Evolutionary conservation across 352 stramenopile species (phyloP).

Genomic region (Paralagenidium karlingii): DNA sequence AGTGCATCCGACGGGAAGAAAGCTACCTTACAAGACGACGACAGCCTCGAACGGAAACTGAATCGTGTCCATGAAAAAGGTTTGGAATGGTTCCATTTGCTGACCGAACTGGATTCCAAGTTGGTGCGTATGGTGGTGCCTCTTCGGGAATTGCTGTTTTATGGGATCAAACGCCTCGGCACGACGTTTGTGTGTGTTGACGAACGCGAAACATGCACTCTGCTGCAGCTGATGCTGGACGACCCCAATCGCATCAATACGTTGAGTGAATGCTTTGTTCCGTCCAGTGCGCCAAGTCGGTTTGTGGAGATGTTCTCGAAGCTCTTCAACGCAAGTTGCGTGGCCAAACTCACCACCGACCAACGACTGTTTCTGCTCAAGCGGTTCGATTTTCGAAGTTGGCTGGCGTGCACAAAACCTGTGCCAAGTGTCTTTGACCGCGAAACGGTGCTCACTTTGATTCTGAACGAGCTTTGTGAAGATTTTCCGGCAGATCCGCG

Average conservation of each 20-base stretch:
- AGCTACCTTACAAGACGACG: constrained; percentile 3
- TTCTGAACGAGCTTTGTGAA: constrained; percentile 52
- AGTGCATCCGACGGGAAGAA: not conserved
- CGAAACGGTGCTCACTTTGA: constrained; percentile 66
- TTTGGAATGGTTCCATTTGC: constrained; percentile 68
- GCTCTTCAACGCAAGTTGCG: constrained; percentile 61
- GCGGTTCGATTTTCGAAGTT: constrained; percentile 66
- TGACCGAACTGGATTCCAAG: constrained; percentile 73
- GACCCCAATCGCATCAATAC: constrained; percentile 68
- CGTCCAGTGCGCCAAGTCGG: constrained; percentile 41
- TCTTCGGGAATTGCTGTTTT: constrained; percentile 69
- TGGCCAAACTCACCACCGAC: constrained; percentile 49
- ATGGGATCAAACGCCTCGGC: constrained; percentile 72
- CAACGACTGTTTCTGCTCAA: constrained; percentile 58
- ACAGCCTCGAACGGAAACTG: constrained; percentile 20
- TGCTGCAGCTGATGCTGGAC: constrained; percentile 78
- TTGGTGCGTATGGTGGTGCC: constrained; percentile 67
- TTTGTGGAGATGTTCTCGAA: constrained; percentile 85
- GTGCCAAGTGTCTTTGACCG: constrained; percentile 65
- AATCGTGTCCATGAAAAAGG: constrained; percentile 58
- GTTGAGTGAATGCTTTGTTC: constrained; percentile 74
- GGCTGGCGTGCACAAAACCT: constrained; percentile 34
- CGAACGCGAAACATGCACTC: constrained; percentile 62
- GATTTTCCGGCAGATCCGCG: constrained; percentile 34
- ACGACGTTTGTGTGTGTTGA: constrained; percentile 70